These are phyloP conservation scores for Colletotrichum sp. DNA, from an alignment of 2,329 filamentous ascomycete species.

Conservation along the genomic window DNA sequence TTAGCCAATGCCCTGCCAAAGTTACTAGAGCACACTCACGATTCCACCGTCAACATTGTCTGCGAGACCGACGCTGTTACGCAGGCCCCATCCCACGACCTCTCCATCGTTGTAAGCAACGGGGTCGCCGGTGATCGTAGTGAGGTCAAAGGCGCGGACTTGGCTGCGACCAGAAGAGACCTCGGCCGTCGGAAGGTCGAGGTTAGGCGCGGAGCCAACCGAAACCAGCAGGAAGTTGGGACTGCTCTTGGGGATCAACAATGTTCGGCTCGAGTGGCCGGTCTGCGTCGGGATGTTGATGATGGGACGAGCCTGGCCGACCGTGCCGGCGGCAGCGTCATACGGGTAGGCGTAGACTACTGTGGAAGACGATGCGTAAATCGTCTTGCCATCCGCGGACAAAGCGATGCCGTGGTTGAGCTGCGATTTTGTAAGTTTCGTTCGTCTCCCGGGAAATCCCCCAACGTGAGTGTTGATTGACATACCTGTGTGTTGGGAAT, in stretches of 20 bases:
- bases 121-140: slow-evolving; percentile 29
- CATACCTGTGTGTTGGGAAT: slow-evolving; percentile 30
- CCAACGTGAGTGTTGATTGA: not conserved
- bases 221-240: slow-evolving; percentile 68
- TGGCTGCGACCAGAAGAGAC: slow-evolving; percentile 64
- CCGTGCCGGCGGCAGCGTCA: slow-evolving; percentile 54
- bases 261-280: slow-evolving; percentile 67
- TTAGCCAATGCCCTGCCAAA: not conserved
- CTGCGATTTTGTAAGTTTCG: slow-evolving; percentile 29
- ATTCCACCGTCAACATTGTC: slow-evolving; percentile 63
- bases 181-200: slow-evolving; percentile 60
- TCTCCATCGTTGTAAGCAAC: slow-evolving; percentile 54
- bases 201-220: slow-evolving; percentile 67
- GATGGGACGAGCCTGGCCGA: slow-evolving; percentile 58
- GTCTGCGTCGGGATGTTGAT: slow-evolving; percentile 47
- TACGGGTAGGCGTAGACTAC: slow-evolving; percentile 70
- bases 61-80: slow-evolving; percentile 73
- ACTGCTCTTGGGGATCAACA: slow-evolving; percentile 62
- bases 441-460: not conserved
- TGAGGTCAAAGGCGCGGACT: slow-evolving; percentile 62
- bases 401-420: slow-evolving; percentile 63
- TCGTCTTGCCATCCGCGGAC: slow-evolving; percentile 53
- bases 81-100: slow-evolving; percentile 69
- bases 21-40: not conserved
- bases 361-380: slow-evolving; percentile 63